Conservation (phyloP, 352 stramenopile species). For the Phytophthora pseudosyringae region DNA sequence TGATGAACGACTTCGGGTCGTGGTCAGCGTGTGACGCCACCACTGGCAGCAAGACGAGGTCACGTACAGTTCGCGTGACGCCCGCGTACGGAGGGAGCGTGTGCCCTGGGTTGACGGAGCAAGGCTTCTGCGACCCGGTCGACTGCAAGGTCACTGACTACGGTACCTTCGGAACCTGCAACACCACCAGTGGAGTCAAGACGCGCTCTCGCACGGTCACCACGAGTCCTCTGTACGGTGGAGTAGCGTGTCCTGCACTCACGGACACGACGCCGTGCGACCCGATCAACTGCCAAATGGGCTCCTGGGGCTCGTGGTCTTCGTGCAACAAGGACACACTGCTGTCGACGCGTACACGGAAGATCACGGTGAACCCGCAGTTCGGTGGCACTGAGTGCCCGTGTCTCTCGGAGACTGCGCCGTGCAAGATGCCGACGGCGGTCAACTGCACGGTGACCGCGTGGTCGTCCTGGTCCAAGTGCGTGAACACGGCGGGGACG, state of each 20-base stretch:
- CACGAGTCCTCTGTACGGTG: slow-evolving; percentile 43
- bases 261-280: slow-evolving; percentile 46
- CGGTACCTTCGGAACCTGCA: slow-evolving; percentile 46
- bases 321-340: slow-evolving; percentile 38
- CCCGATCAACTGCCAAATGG: slow-evolving; percentile 57
- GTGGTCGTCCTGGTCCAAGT: slow-evolving; percentile 59
- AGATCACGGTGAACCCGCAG: slow-evolving; percentile 34
- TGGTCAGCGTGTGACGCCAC: slow-evolving; percentile 44
- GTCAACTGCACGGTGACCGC: slow-evolving; percentile 54
- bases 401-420: slow-evolving; percentile 37
- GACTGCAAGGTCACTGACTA: slow-evolving; percentile 55
- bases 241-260: slow-evolving; percentile 36
- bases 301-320: slow-evolving; percentile 38
- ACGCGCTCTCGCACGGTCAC: slow-evolving; percentile 42
- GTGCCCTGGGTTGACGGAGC: slow-evolving; percentile 37
- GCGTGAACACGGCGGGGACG: slow-evolving; percentile 39
- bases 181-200: slow-evolving; percentile 37
- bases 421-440: slow-evolving; percentile 50
- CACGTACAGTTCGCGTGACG: slow-evolving; percentile 28
- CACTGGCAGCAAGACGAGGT: slow-evolving; percentile 41
- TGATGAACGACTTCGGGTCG: slow-evolving; percentile 34
- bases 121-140: slow-evolving; percentile 46
- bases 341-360: slow-evolving; percentile 38
- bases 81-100: slow-evolving; percentile 50
- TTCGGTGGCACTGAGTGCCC: slow-evolving; percentile 54